phyloP scores from a whole-genome alignment of 768 basidiomycete species.

The Leccinum subgranulosum region DNA sequence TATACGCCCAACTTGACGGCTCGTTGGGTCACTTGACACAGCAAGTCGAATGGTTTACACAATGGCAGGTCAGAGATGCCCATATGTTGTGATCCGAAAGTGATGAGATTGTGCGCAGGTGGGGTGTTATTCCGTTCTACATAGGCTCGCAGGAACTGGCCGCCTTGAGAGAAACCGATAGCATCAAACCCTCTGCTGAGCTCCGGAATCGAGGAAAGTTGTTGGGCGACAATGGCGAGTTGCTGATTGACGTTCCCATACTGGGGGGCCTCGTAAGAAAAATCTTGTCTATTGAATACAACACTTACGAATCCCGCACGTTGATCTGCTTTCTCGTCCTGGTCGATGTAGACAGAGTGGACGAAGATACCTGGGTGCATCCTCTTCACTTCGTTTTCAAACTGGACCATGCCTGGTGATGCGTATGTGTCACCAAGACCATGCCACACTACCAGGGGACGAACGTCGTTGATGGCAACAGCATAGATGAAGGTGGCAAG shows the following conservation, averaged over 20 bases:
- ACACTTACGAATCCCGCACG: slow-evolving; percentile 68
- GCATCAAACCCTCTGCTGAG: slow-evolving; percentile 75
- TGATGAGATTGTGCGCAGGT: slow-evolving; percentile 75
- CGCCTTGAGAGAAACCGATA: slow-evolving; percentile 87
- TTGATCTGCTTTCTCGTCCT: slow-evolving; percentile 59
- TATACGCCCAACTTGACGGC: slow-evolving; percentile 66
- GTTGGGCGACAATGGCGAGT: slow-evolving; percentile 57
- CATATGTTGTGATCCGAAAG: slow-evolving; percentile 88
- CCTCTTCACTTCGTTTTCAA: slow-evolving; percentile 53
- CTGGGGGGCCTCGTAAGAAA: slow-evolving; percentile 35
- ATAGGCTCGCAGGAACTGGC: slow-evolving; percentile 86
- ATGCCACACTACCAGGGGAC: slow-evolving; percentile 76
- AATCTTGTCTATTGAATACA: not conserved
- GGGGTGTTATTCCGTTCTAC: slow-evolving; percentile 73
- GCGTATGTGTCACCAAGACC: slow-evolving; percentile 78
- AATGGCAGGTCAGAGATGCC: slow-evolving; percentile 73
- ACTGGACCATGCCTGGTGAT: slow-evolving; percentile 70
- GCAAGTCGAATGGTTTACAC: slow-evolving; percentile 61
- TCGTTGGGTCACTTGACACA: slow-evolving; percentile 66
- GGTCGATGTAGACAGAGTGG: slow-evolving; percentile 67
- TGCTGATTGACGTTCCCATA: slow-evolving; percentile 79
- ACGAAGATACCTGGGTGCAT: slow-evolving; percentile 75
- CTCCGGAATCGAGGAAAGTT: slow-evolving; percentile 62
- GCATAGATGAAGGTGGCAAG: slow-evolving; percentile 11
- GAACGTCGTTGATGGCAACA: slow-evolving; percentile 19